Evolutionary conservation across 2,329 filamentous ascomycete genomes (phyloP).

Genomic region (Aspergillus viridinutans): DNA sequence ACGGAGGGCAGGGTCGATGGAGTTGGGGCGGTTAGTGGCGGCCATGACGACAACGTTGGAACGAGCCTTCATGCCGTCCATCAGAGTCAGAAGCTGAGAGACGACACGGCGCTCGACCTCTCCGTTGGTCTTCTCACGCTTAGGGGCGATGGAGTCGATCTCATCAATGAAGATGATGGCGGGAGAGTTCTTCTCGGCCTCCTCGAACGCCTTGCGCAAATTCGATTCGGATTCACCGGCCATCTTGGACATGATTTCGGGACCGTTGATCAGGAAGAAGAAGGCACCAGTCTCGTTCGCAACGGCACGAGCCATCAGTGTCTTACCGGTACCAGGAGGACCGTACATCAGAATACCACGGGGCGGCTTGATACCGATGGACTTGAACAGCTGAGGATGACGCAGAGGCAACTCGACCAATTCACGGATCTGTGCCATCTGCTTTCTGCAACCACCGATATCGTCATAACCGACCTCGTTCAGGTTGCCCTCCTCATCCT

Average conservation of each 20-base stretch:
- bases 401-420: constrained; percentile 95
- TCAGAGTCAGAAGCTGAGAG: constrained; percentile 91
- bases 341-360: constrained; percentile 96
- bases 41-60: constrained; percentile 99
- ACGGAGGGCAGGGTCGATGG: constrained; percentile 93
- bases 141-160: constrained; percentile 97
- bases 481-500: constrained; percentile 98
- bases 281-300: constrained; percentile 98
- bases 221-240: constrained; percentile 99
- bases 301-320: constrained; percentile 95
- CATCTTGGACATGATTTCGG: constrained; percentile 99
- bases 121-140: constrained; percentile 99
- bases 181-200: constrained; percentile 98
- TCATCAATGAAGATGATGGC: constrained; percentile 99
- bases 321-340: constrained; percentile 98
- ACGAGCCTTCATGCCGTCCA: constrained; percentile 99
- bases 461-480: constrained; percentile 99
- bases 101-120: constrained; percentile 98
- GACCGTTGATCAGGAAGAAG: constrained; percentile 99
- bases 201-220: constrained; percentile 97
- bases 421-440: constrained; percentile 99
- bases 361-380: constrained; percentile 98
- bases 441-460: constrained; percentile 98
- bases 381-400: constrained; percentile 99
- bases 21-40: constrained; percentile 97